Evolutionary conservation across 1,284 basidiomycete species (phyloP).

Genomic region (Ustilago crameri): DNA sequence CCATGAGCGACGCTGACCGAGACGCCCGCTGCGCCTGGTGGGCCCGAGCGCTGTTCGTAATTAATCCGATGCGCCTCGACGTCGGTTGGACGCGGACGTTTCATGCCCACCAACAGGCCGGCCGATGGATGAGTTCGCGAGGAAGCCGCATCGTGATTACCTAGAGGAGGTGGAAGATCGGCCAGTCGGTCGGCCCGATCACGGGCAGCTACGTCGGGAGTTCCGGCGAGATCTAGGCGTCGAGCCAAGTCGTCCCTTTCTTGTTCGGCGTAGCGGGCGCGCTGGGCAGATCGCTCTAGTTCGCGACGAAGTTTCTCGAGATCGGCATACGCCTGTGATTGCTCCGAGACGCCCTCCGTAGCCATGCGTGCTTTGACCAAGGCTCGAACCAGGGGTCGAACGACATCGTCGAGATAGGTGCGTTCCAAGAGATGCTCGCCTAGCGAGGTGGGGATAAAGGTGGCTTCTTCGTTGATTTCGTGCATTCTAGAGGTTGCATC

Average conservation of each 20-base stretch:
- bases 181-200: constrained; percentile 24
- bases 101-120: background rate
- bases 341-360: constrained; percentile 11
- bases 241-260: constrained; percentile 47
- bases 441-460: constrained; percentile 42
- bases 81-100: constrained; percentile 27
- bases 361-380: constrained; percentile 46
- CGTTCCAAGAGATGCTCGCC: constrained; percentile 46
- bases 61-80: constrained; percentile 7
- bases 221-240: constrained; percentile 38
- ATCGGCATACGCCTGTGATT: constrained; percentile 37
- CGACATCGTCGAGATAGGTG: constrained; percentile 52
- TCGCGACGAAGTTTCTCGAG: constrained; percentile 48
- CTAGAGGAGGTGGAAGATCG: constrained; percentile 5
- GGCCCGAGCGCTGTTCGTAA: constrained; percentile 20
- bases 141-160: background rate
- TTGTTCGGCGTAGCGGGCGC: constrained; percentile 41
- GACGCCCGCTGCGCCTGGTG: constrained; percentile 2
- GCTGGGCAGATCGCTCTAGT: constrained; percentile 35
- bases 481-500: constrained; percentile 15
- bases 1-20: constrained; percentile 35
- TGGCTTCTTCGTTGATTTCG: constrained; percentile 26
- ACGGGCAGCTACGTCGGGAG: constrained; percentile 9
- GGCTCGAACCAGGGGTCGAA: constrained; percentile 45
- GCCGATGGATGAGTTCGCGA: constrained; percentile 5